A percentile compares a stretch with the other conserved stretches of the same genome.
phyloP scores from a whole-genome alignment of 306 rosid species.

The Arachis hypogaea region DNA sequence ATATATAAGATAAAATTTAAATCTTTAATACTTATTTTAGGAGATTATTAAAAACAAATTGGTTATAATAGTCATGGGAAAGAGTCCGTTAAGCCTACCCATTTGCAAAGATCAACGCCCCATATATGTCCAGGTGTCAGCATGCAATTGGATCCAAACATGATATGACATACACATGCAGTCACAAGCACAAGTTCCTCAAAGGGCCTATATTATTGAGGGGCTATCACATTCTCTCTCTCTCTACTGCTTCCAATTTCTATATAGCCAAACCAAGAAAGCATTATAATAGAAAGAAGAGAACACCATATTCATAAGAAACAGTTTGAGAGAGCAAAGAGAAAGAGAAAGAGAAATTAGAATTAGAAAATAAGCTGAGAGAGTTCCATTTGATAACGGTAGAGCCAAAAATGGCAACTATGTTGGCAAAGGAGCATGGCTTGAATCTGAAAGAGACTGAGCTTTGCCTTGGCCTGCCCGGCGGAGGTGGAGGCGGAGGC shows the following conservation, averaged over 20 bases:
- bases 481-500: conserved; percentile 58
- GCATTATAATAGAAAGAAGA: conserved; percentile 51
- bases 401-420: conserved; percentile 53
- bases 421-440: conserved; percentile 44
- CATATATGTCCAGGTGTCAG: conserved; percentile 32
- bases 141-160: conserved; percentile 27
- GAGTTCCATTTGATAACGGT: not conserved
- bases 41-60: too few species aligned
- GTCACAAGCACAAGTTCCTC: conserved; percentile 62
- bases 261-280: conserved; percentile 47
- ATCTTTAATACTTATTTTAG: too few species aligned
- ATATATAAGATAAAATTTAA: too few species aligned
- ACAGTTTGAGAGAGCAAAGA: conserved; percentile 31
- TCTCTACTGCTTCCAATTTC: not conserved
- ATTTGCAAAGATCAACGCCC: conserved; percentile 50
- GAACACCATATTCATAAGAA: conserved; percentile 34
- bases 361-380: not conserved
- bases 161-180: conserved; percentile 56
- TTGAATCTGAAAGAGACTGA: conserved; percentile 87
- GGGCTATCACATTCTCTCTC: conserved; percentile 43
- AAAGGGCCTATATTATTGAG: conserved; percentile 62
- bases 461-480: conserved; percentile 91
- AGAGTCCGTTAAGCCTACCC: not conserved
- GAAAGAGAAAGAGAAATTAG: not conserved
- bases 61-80: too few species aligned